Evolutionary conservation across 768 basidiomycete species (phyloP), one percentile per base, ranked within the genome.

Genomic region (Pleurotus ostreatus): DNA sequence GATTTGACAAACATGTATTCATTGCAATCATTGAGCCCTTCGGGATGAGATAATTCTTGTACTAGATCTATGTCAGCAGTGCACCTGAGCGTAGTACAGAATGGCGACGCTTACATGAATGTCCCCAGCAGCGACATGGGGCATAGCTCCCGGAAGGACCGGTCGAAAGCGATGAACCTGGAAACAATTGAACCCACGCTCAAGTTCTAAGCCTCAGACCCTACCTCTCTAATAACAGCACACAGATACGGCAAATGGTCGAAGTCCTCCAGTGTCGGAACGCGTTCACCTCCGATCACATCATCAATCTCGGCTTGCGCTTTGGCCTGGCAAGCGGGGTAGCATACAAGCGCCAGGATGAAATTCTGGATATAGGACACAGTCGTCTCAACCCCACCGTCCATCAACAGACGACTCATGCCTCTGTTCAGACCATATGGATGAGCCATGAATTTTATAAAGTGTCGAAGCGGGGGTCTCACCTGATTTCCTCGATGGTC

Each of bases 251-350:
- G 65, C 4, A 70, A 56, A 12, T 49, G 40, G n/a, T 59, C 51
- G 11, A 49, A 38, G 45, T 71, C 70, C 16, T 55, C 51, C 12
- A 69, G 52, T 4, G 55, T 62, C 2, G 71, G 71, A 20, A 67
- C 55, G 4, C 69, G 57, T n/a, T 61, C 60, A 3, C 56, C 37
- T 18, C 70, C 70, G 12, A 70, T 57, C n/a, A 70, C 62, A 5
- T 18, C 15, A 49, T 71, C 71, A 15, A 73, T 40, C 55, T 73
- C 69, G 22, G 44, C 60, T 41, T 71, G 71, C 5, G 67, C 69
- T 9, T 53, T 48, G 12, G 44, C 41, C 55, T 66, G 63, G 7
- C 68, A 55, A 13, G 66, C 60, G 8, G 69, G 70, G 58, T 69
- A 56, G 15, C 61, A 46, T 4, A 61, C 57, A 60, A 71, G 68